phyloP scores from a whole-genome alignment of 768 basidiomycete genomes.

The Termitomyces sp. region DNA sequence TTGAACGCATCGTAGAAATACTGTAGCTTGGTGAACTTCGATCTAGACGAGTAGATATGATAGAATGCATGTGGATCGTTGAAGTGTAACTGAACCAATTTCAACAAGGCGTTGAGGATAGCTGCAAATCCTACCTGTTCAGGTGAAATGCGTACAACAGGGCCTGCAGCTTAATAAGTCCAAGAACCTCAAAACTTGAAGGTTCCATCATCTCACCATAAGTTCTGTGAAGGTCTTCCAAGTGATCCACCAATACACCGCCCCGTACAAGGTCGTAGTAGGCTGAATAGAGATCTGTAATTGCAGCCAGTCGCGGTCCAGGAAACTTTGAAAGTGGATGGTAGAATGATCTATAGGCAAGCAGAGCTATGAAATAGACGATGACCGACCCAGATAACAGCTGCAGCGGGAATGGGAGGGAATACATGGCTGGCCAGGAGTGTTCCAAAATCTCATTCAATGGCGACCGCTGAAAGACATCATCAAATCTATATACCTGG shows the following conservation, averaged over 20 bases:
- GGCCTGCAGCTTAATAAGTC: background rate
- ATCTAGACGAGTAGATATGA: slow-evolving; percentile 1
- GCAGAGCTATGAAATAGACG: background rate
- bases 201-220: background rate
- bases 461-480: too few species aligned
- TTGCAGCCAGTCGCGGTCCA: slow-evolving; percentile 7
- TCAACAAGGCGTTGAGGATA: background rate
- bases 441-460: background rate
- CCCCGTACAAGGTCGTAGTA: slow-evolving; percentile 3
- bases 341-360: background rate
- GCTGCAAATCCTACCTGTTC: background rate
- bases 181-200: background rate
- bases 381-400: background rate
- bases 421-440: background rate
- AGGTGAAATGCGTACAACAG: background rate
- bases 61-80: background rate
- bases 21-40: slow-evolving; percentile 2
- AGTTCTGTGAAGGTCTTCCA: slow-evolving; percentile 4
- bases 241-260: slow-evolving; percentile 3
- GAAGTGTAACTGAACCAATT: slow-evolving; percentile 6
- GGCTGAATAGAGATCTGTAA: background rate
- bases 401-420: background rate
- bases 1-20: slow-evolving; percentile 1
- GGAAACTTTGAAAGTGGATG: slow-evolving; percentile 6
- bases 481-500: too few species aligned